phyloP scores from a whole-genome alignment of 2,329 filamentous ascomycete species.

The Gliomastix tumulicola region DNA sequence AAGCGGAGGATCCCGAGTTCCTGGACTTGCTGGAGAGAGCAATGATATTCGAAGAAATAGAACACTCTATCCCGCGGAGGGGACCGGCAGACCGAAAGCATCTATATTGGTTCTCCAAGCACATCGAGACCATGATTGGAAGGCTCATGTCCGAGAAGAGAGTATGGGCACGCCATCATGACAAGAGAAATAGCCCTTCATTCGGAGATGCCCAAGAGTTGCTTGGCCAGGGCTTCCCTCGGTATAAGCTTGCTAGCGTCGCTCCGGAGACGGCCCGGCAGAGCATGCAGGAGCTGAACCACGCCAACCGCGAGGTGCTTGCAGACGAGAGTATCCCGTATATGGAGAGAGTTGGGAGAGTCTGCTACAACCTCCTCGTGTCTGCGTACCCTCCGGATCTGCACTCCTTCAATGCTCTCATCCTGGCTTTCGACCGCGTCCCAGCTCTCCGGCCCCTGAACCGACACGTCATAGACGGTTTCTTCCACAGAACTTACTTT shows the following conservation, averaged over 20 bases:
- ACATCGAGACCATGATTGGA: conserved; percentile 16
- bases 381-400: conserved; percentile 56
- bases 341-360: conserved; percentile 26
- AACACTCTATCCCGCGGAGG: conserved; percentile 11
- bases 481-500: conserved; percentile 34
- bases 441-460: too few species aligned
- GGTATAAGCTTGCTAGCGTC: conserved; percentile 18
- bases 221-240: conserved; percentile 5
- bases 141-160: conserved; percentile 20
- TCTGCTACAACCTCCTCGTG: conserved; percentile 61
- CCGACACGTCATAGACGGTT: conserved; percentile 43
- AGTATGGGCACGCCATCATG: too few species aligned
- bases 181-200: conserved; percentile 15
- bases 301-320: conserved; percentile 18
- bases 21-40: conserved; percentile 20
- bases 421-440: conserved; percentile 54
- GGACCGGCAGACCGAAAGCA: conserved; percentile 15
- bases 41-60: conserved; percentile 17
- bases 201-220: conserved; percentile 20
- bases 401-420: conserved; percentile 64
- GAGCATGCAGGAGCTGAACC: conserved; percentile 19
- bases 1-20: too few species aligned
- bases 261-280: conserved; percentile 13
- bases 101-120: conserved; percentile 15
- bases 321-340: conserved; percentile 12